Evolutionary conservation across 208 protist genomes (phyloP).

Genomic region (Leishmania aethiopica): DNA sequence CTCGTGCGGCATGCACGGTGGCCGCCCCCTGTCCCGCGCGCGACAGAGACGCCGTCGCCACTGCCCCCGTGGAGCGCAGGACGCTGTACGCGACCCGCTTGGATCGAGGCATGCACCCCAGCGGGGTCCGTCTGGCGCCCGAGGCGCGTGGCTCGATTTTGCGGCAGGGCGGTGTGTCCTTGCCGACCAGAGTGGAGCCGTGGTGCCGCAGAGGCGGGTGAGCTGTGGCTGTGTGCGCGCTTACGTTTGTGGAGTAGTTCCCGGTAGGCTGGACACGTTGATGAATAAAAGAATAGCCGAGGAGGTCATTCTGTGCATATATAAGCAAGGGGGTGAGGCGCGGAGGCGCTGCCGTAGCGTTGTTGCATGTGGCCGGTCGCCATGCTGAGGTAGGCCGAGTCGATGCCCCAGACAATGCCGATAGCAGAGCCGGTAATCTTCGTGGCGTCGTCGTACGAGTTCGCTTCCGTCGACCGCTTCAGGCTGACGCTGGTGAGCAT

Average conservation of each 20-base stretch:
- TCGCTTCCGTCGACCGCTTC: slow-evolving; percentile 7
- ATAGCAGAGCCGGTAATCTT: slow-evolving; percentile 9
- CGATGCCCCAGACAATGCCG: slow-evolving; percentile 33
- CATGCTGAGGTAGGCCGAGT: slow-evolving; percentile 12
- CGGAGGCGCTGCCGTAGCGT: slow-evolving; percentile 14
- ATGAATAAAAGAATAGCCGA: background rate
- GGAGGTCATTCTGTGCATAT: no score
- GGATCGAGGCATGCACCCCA: no score
- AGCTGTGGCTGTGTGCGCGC: no score
- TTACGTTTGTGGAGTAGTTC: background rate
- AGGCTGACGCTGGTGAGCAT: slow-evolving; percentile 38
- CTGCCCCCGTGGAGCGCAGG: no score
- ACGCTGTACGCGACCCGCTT: no score
- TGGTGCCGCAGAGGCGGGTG: background rate
- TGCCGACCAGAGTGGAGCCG: no score
- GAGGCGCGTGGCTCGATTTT: no score
- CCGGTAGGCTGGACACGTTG: background rate
- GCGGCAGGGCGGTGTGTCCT: no score
- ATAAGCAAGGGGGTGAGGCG: slow-evolving; percentile 5
- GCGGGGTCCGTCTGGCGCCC: no score
- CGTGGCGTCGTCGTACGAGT: slow-evolving; percentile 5
- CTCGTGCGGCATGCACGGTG: no score
- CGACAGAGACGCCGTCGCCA: no score
- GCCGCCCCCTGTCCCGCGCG: no score
- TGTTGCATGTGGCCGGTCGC: slow-evolving; percentile 24